Percentiles rank a stretch among this genome's conserved stretches.
Conservation (phyloP, 2,329 filamentous ascomycete species). For the Aspergillus niger region DNA sequence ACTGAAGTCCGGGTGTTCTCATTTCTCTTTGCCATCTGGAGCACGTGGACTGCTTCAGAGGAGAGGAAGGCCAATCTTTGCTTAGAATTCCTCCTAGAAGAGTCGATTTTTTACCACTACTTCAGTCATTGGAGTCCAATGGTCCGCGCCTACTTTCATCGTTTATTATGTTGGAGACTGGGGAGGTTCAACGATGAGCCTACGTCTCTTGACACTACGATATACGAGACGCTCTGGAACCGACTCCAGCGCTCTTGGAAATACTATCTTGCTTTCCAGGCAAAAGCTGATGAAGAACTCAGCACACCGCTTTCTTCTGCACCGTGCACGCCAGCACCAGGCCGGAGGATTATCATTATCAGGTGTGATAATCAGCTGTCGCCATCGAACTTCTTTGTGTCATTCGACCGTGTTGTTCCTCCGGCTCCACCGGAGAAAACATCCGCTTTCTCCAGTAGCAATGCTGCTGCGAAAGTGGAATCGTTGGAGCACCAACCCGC, state of each 20-base stretch:
- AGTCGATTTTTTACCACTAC: slow-evolving; percentile 73
- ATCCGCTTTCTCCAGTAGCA: slow-evolving; percentile 38
- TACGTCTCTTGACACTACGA: slow-evolving; percentile 68
- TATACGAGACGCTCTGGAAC: slow-evolving; percentile 67
- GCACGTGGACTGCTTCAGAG: slow-evolving; percentile 66
- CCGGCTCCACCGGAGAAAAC: slow-evolving; percentile 35
- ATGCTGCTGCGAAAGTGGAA: slow-evolving; percentile 28
- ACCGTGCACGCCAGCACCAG: slow-evolving; percentile 81
- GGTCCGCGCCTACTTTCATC: slow-evolving; percentile 91
- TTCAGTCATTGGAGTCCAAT: slow-evolving; percentile 97
- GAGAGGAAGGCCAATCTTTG: slow-evolving; percentile 70
- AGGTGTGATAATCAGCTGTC: slow-evolving; percentile 69
- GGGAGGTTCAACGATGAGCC: slow-evolving; percentile 72
- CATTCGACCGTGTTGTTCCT: slow-evolving; percentile 63
- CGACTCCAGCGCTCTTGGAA: slow-evolving; percentile 74
- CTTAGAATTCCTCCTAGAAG: slow-evolving; percentile 72
- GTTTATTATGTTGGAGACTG: slow-evolving; percentile 84
- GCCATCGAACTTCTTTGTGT: slow-evolving; percentile 58
- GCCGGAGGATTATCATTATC: slow-evolving; percentile 84
- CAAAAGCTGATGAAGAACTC: slow-evolving; percentile 62
- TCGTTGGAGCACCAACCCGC: slow-evolving; percentile 26
- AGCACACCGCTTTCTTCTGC: slow-evolving; percentile 69
- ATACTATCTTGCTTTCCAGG: slow-evolving; percentile 74
- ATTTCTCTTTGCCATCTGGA: slow-evolving; percentile 80
- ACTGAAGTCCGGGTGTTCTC: slow-evolving; percentile 84